These are phyloP conservation scores for Cynanchum wilfordii DNA, from an alignment of 257 asterid species.

Conservation along the genomic window DNA sequence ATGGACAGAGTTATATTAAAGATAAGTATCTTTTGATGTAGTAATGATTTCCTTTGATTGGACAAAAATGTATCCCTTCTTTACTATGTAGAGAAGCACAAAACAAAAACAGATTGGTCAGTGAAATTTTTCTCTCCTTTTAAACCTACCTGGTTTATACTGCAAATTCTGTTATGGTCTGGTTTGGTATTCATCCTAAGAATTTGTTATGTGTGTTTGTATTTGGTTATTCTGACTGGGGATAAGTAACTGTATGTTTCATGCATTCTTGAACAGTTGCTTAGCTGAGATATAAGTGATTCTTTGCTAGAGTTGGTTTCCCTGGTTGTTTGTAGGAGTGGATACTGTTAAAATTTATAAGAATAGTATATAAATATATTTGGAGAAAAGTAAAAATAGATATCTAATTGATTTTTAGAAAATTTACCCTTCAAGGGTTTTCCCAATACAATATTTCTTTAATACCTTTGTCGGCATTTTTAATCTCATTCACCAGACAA, in stretches of 20 bases:
- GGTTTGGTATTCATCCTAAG: neutral
- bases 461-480: neutral
- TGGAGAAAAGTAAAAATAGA: too few relatives aligned
- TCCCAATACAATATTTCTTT: constrained; percentile 11
- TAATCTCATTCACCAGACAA: neutral
- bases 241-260: constrained; percentile 15
- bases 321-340: constrained; percentile 42
- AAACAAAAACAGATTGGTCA: constrained; percentile 5
- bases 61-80: constrained; percentile 22
- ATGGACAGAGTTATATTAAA: constrained; percentile 22
- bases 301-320: constrained; percentile 58
- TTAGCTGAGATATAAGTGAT: constrained; percentile 24
- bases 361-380: too few relatives aligned
- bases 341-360: too few relatives aligned
- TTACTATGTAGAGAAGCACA: constrained; percentile 21
- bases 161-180: neutral
- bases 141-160: neutral
- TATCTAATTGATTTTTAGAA: too few relatives aligned
- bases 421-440: constrained; percentile 13
- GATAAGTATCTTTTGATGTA: constrained; percentile 24
- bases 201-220: neutral
- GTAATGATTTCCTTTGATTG: constrained; percentile 17
- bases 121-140: constrained; percentile 14
- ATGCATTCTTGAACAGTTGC: constrained; percentile 37
- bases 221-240: constrained; percentile 14